Evolutionary conservation across 2,329 filamentous ascomycete species (phyloP).

Genomic region (Dactylellina haptotyla): DNA sequence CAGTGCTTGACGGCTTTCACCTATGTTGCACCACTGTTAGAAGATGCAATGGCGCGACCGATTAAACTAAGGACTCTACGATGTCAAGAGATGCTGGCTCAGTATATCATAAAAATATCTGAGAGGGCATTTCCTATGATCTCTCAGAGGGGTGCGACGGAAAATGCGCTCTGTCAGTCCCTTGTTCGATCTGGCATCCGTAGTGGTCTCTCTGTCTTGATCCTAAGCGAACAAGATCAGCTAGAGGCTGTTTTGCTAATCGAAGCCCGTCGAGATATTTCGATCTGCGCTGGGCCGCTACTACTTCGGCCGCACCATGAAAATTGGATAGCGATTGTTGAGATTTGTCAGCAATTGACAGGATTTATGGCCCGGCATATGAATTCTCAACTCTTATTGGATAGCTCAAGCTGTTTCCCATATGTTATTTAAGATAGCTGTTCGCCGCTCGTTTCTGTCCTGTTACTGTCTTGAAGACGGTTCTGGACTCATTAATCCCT

Average conservation of each 20-base stretch:
- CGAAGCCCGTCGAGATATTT: slow-evolving; percentile 6
- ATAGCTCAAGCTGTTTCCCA: too few relatives aligned
- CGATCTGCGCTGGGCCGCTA: slow-evolving; percentile 8
- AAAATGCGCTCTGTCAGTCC: not conserved
- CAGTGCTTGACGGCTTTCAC: slow-evolving; percentile 10
- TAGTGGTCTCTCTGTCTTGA: slow-evolving; percentile 7
- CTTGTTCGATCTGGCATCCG: not conserved
- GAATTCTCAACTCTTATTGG: not conserved
- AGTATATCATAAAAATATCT: not conserved
- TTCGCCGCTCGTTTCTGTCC: too few relatives aligned
- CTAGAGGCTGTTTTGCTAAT: slow-evolving; percentile 17
- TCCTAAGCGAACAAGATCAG: not conserved
- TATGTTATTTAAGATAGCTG: too few relatives aligned
- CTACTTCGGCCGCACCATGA: slow-evolving; percentile 3
- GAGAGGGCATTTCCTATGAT: not conserved
- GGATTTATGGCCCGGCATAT: slow-evolving; percentile 21
- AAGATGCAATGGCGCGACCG: not conserved
- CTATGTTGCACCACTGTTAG: slow-evolving; percentile 8
- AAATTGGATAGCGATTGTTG: not conserved
- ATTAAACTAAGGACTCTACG: not conserved
- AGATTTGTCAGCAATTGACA: not conserved
- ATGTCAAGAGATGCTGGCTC: slow-evolving; percentile 5
- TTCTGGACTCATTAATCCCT: too few relatives aligned
- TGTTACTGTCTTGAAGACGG: too few relatives aligned
- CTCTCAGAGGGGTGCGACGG: not conserved